These are phyloP conservation scores for Cyberlindnera veronae DNA, from an alignment of 805 yeast genomes.

Conservation along the genomic window DNA sequence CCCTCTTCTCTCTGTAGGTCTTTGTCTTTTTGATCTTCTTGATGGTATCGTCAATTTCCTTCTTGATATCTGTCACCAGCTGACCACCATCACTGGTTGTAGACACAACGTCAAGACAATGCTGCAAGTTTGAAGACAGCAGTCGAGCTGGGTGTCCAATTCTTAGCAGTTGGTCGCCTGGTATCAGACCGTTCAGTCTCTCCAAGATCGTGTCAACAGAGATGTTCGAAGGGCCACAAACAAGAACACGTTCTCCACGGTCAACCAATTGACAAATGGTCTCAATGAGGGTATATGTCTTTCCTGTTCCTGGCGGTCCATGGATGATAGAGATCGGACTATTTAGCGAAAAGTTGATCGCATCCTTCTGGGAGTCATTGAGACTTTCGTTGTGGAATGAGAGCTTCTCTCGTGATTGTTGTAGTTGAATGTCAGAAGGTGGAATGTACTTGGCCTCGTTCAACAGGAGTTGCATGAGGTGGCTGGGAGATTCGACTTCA, in stretches of 20 bases:
- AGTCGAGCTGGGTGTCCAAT: slow-evolving; percentile 94
- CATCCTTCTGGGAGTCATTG: slow-evolving; percentile 60
- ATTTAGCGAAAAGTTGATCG: slow-evolving; percentile 62
- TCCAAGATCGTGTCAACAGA: slow-evolving; percentile 90
- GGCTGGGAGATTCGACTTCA: slow-evolving; percentile 30
- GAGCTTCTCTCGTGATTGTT: slow-evolving; percentile 10
- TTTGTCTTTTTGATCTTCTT: slow-evolving; percentile 57
- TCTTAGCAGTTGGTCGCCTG: slow-evolving; percentile 52
- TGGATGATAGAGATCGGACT: slow-evolving; percentile 61
- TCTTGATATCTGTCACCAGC: slow-evolving; percentile 61
- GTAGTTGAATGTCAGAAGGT: slow-evolving; percentile 18
- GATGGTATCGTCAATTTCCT: slow-evolving; percentile 65
- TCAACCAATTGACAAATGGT: slow-evolving; percentile 70
- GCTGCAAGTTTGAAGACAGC: slow-evolving; percentile 54
- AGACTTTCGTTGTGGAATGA: slow-evolving; percentile 42
- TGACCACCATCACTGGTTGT: slow-evolving; percentile 55
- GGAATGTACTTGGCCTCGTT: slow-evolving; percentile 32
- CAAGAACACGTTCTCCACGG: slow-evolving; percentile 58
- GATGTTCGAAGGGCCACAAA: slow-evolving; percentile 93
- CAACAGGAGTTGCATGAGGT: slow-evolving; percentile 5
- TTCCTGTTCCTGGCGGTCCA: slow-evolving; percentile 82
- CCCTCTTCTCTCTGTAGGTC: slow-evolving; percentile 59
- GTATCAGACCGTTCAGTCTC: slow-evolving; percentile 39
- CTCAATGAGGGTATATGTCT: slow-evolving; percentile 82
- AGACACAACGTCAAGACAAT: slow-evolving; percentile 73